A percentile compares a stretch with the other conserved stretches of the same genome.
Conservation (phyloP, 768 basidiomycete species). For the Rhizopogon rudus region DNA sequence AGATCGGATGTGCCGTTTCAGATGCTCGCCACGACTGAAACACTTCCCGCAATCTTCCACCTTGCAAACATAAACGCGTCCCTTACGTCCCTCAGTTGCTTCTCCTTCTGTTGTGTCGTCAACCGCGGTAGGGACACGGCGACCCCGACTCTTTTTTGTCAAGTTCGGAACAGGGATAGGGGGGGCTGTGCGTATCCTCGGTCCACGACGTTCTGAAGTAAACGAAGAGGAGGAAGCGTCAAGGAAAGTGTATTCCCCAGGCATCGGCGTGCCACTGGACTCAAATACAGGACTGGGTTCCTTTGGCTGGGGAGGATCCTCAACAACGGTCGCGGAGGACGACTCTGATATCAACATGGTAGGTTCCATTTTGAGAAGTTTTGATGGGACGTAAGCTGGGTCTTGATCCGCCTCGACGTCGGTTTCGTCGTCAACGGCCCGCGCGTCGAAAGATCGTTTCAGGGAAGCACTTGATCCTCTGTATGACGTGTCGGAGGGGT, state of each 20-base stretch:
- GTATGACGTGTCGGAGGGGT: constrained; percentile 22
- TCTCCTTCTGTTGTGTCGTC: constrained; percentile 22
- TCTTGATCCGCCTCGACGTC: constrained; percentile 25
- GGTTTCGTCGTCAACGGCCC: constrained; percentile 30
- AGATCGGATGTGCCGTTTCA: constrained; percentile 70
- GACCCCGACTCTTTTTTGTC: constrained; percentile 77
- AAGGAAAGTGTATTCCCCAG: constrained; percentile 30
- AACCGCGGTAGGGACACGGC: constrained; percentile 59
- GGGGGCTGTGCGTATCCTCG: constrained; percentile 49
- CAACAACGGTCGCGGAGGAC: constrained; percentile 25
- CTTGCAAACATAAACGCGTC: constrained; percentile 50
- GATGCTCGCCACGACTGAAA: constrained; percentile 70
- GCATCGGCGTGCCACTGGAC: constrained; percentile 19
- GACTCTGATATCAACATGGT: constrained; percentile 18
- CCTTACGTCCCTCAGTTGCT: constrained; percentile 24
- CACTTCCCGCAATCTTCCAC: constrained; percentile 70
- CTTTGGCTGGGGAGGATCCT: constrained; percentile 13
- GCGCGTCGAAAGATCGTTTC: constrained; percentile 29
- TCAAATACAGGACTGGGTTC: constrained; percentile 4
- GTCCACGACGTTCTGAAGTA: constrained; percentile 36
- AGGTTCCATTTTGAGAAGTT: constrained; percentile 25
- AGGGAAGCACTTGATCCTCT: constrained; percentile 17
- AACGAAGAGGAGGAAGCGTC: constrained; percentile 32
- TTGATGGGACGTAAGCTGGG: constrained; percentile 13
- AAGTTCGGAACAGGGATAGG: constrained; percentile 73